Evolutionary conservation across 108 stramenopile species (phyloP), one percentile per base, ranked within the genome.

Genomic region (Cyclotella baltica): DNA sequence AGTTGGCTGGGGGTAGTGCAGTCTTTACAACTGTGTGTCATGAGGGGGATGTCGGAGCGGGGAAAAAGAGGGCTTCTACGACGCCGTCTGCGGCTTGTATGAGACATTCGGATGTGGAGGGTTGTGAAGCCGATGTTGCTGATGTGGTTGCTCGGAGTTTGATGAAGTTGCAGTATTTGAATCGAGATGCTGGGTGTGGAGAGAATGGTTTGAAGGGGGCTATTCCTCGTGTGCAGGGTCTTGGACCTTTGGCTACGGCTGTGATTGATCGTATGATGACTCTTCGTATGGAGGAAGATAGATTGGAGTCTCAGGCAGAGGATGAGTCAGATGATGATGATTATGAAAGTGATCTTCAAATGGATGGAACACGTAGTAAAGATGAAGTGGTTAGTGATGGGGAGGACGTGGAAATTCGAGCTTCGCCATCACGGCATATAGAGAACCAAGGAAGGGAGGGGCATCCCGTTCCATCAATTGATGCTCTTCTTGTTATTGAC

Each of bases 401-500:
- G 0, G 67, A 52, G 19, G 67, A 67, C 51, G 67, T 67, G 19
- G 67, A 67, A 20, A 67, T 67, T 50, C 67, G 48, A 11, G 67
- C 50, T 51, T 67, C 67, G 1, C 48, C 48, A n/a, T 67, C 48
- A 22, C 64, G 40, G 13, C 4, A 18, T 61, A n/a, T 25, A 55
- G 55, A 55, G 11, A 55, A 61, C n/a, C 31, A 34, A 31, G 33
- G 4, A 16, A 33, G 13, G 3, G 59, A 33, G 11, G 6, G 33
- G 13, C n/a, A 30, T 3, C 31, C 35, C 68, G 1, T 52, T 23
- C 55, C 76, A n/a, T 59, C 73, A 0, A 81, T 96, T 59, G 92
- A 90, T 56, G 93, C 93, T 11, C 74, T 97, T 70, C 83, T 98
- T 36, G 52, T 98, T 9, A 83, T 99, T 28, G 98, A 92, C 87